Base-by-base conservation (phyloP, 1,139 yeast genomes). In the Magnusiomyces clavatus region DNA sequence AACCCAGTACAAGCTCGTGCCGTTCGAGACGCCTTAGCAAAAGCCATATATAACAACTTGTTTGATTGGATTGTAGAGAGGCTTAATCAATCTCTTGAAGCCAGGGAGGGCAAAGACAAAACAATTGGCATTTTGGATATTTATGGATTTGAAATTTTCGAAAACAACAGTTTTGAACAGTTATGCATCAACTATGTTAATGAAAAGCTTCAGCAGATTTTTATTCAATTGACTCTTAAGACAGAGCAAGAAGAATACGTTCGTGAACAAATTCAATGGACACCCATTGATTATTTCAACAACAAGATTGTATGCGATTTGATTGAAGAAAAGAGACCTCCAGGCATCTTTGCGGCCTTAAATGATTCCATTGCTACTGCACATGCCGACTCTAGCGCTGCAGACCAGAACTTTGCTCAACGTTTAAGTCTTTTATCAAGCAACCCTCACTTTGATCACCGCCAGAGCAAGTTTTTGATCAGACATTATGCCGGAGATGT, bases 401-500 rank as follows among this genome's bases (percentile, higher is more conserved):
- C 98, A 0, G 99, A 94, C 69, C 96, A 89, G 71, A 88, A 95
- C 2, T 94, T 94, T 69, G 86, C 94, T 38, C 96, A 89, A 74
- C 79, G 97, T 70, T 76, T 92, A 62, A 86, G 89, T 58, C 77
- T 88, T 81, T 86, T 94, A 54, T 75, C 90, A 2, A 71, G 78
- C 39, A 90, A 90, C 67, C 83, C 86, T 42, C 95, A 94, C 69
- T 89, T 94, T 64, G 97, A 90, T 64, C 81, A 87, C 61, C 82
- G 98, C 63, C 83, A 87, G 59, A 81, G 83, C 45, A 90, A 92
- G 67, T 94, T 94, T 60, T 75, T 94, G 57, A 82, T 94, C 64
- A 90, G 88, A 71, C 99, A 94, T 70, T 94, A 94, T 72, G 98
- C 98, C 37, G 98, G 98, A 65, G 98, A 94, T 72, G 99, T 94